A percentile compares a stretch with the other conserved stretches of the same genome.
Conservation (phyloP, 441 rosid genomes). For the Eutrema salsugineum region DNA sequence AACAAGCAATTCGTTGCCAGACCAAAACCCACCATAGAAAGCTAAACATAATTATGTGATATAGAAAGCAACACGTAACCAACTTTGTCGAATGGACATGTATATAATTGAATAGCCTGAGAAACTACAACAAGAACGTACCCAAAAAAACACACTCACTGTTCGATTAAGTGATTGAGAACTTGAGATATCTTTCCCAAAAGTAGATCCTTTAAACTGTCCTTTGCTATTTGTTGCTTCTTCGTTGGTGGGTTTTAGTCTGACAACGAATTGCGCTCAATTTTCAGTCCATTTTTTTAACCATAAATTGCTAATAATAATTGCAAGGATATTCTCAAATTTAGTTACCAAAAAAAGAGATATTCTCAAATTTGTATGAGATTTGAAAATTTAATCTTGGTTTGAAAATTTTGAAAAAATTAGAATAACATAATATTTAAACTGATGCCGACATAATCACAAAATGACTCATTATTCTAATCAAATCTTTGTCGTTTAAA, state of each 20-base stretch:
- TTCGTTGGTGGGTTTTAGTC: conserved; percentile 15
- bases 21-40: not conserved
- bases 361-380: too few species aligned
- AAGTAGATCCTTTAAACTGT: conserved; percentile 7
- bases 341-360: too few species aligned
- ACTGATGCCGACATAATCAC: too few species aligned
- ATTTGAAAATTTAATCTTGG: too few species aligned
- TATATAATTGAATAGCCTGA: not conserved
- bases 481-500: too few species aligned
- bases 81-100: not conserved
- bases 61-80: conserved; percentile 4
- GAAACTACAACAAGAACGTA: conserved; percentile 21
- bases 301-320: too few species aligned
- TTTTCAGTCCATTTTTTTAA: not conserved
- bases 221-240: conserved; percentile 23
- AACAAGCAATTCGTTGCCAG: not conserved
- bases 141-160: not conserved
- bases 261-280: not conserved
- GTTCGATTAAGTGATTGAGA: not conserved
- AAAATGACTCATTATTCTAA: too few species aligned
- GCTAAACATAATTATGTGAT: not conserved
- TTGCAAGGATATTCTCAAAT: too few species aligned
- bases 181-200: not conserved
- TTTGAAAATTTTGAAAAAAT: too few species aligned
- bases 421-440: too few species aligned